These are phyloP conservation scores for Ceratocystis smalleyi DNA, from an alignment of 2,329 filamentous ascomycete genomes.

Conservation along the genomic window DNA sequence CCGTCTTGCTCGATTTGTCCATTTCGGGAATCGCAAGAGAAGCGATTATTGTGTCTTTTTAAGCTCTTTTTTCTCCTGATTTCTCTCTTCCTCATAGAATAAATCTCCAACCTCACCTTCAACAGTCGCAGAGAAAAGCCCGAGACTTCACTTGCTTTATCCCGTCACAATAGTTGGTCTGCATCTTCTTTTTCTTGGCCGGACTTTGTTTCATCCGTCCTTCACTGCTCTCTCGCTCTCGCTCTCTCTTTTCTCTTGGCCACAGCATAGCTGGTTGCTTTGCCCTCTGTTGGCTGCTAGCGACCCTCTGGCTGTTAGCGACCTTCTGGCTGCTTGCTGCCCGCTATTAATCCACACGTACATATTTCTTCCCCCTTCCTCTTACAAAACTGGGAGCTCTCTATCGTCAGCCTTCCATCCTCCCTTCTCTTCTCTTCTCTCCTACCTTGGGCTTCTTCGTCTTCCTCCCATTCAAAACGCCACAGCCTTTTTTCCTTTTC, in stretches of 20 bases:
- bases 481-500: not conserved
- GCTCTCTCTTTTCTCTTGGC: no score
- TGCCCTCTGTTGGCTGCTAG: not conserved
- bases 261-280: not conserved
- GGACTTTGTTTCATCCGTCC: slow-evolving; percentile 1
- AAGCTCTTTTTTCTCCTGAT: no score
- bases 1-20: no score
- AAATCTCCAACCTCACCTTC: no score
- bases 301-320: no score
- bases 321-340: no score
- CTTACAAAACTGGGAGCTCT: not conserved
- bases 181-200: not conserved
- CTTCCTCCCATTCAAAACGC: not conserved
- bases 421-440: not conserved
- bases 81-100: no score
- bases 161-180: no score
- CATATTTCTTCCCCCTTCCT: not conserved
- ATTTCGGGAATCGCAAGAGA: no score
- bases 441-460: not conserved
- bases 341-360: not conserved
- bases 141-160: no score
- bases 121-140: no score
- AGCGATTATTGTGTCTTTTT: no score
- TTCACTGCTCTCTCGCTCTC: not conserved
- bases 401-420: not conserved